phyloP scores from a whole-genome alignment of 768 basidiomycete species.

The Boletus rubropictus region DNA sequence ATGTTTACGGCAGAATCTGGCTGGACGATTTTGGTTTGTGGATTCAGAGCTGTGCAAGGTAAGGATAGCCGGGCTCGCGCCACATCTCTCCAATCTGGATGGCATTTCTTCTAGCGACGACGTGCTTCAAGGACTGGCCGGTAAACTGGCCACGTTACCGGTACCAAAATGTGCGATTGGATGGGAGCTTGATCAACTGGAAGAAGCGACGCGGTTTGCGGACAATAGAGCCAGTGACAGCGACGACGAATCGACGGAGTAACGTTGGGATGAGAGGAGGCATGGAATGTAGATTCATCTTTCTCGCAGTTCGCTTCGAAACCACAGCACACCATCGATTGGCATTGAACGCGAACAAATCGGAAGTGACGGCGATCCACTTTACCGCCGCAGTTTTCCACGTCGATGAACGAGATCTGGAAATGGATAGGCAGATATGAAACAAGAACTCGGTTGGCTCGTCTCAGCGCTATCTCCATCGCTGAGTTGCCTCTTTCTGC shows the following conservation, averaged over 20 bases:
- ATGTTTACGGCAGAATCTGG: conserved; percentile 86
- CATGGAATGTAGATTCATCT: conserved; percentile 7
- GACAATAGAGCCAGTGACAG: conserved; percentile 50
- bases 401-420: background rate
- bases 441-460: background rate
- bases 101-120: conserved; percentile 50
- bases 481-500: background rate
- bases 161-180: conserved; percentile 55
- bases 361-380: background rate
- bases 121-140: conserved; percentile 42
- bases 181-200: conserved; percentile 68
- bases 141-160: conserved; percentile 33
- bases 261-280: conserved; percentile 17
- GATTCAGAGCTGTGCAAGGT: conserved; percentile 69
- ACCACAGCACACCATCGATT: background rate
- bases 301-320: conserved; percentile 1
- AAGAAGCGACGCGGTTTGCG: conserved; percentile 44
- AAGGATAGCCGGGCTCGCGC: conserved; percentile 17
- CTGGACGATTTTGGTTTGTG: conserved; percentile 81
- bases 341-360: conserved; percentile 2
- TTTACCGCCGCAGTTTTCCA: background rate
- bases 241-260: conserved; percentile 55
- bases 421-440: background rate
- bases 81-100: conserved; percentile 1
- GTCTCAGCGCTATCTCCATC: background rate